Evolutionary conservation across 768 basidiomycete species (phyloP).

Genomic region (Leucogyrophana mollusca): DNA sequence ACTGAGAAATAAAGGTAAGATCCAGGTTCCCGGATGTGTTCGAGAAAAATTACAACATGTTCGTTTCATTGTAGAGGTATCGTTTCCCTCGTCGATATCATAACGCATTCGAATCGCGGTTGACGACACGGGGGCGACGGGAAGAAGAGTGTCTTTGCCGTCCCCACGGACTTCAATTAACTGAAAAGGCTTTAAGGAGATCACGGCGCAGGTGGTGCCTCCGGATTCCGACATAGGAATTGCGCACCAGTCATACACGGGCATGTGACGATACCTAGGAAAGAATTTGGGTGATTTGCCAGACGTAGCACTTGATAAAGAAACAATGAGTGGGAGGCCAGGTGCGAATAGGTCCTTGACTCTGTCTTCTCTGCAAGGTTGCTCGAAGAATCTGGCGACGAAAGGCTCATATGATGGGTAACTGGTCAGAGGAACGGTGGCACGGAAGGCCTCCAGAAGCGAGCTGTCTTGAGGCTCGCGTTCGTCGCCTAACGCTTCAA

Average conservation of each 20-base stretch:
- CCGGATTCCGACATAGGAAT: no score
- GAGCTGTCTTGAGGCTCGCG: not conserved
- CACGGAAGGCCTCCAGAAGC: conserved; percentile 9
- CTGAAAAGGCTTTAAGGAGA: no score
- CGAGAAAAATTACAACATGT: no score
- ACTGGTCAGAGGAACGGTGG: conserved; percentile 12
- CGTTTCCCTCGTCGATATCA: no score
- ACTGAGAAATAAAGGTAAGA: conserved; percentile 1
- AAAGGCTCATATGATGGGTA: conserved; percentile 12
- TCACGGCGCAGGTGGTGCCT: no score
- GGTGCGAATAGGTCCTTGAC: conserved; percentile 14
- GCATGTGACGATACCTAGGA: not conserved
- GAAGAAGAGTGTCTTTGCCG: no score
- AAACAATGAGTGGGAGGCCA: conserved; percentile 10
- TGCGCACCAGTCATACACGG: no score
- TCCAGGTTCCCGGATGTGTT: no score
- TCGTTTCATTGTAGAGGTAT: no score
- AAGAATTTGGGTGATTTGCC: conserved; percentile 12
- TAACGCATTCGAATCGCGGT: no score
- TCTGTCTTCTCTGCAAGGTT: conserved; percentile 7
- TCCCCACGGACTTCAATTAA: no score
- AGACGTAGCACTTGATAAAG: conserved; percentile 13
- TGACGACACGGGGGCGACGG: no score
- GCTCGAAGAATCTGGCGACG: conserved; percentile 7
- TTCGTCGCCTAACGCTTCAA: not conserved